Base-by-base conservation (phyloP, 768 basidiomycete genomes). In the Termitomyces sp. region DNA sequence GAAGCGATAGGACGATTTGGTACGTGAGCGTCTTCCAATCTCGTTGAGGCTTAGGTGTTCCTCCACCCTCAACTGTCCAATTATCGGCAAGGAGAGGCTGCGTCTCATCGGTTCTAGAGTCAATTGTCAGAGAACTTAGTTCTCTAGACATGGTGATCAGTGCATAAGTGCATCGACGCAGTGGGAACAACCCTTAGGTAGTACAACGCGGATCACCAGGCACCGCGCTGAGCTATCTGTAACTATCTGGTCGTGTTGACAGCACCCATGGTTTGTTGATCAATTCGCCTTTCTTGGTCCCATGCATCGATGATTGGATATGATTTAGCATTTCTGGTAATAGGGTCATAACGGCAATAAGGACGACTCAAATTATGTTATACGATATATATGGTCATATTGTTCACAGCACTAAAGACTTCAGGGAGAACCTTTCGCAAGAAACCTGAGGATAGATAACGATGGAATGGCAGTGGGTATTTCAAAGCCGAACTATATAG, bases 1-100 rank as follows among this genome's bases (percentile, higher is more conserved):
- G 56, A 2, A 80, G 41, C 7, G 68, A 60, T 29, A 81, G 60
- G 4, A 74, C 52, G 31, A 69, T 60, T 58, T 76, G 76, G 59
- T 68, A 64, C 0, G 68, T 64, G 0, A 64, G 51, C 56, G 65
- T 69, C 50, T 59, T 69, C 69, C 68, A 69, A 44, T 32, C n/a
- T 42, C 46, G 49, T 46, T 55, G 48, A 41, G 44, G 22, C 24
- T 54, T 4, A 22, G 39, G 31, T 4, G 36, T 18, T 27, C 10
- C 26, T 51, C 18, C 12, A 18, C 1, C 26, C 4, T 52, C 39
- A 13, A 41, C 8, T 18, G 53, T 43, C 37, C 1, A 37, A 54
- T 24, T 13, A 20, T 22, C n/a, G 29, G 20, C 41, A 22, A 54
- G 29, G 20, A 54, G 53, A 27, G 53, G 53, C 24, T 54, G 53